A percentile compares a stretch with the other conserved stretches of the same genome.
Conservation (phyloP, 2,329 filamentous ascomycete genomes). For the Phyllosticta capitalensis region DNA sequence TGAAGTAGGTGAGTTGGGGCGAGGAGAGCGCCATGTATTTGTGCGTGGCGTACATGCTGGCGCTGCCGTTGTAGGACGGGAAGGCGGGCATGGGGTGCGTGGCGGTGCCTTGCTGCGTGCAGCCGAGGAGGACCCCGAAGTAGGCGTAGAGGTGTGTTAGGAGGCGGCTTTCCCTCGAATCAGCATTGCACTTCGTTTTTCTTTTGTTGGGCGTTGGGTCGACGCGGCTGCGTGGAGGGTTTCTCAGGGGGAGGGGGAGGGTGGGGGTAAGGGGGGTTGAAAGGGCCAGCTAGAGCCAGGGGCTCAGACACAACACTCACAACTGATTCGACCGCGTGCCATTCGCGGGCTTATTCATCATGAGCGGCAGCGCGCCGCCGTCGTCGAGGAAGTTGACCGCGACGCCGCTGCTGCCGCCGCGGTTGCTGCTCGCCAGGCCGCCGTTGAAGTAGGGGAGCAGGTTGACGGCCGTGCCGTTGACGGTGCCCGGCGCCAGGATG, state of each 20-base stretch:
- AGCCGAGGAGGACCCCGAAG: conserved; percentile 48
- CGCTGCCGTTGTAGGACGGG: conserved; percentile 38
- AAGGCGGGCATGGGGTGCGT: conserved; percentile 22
- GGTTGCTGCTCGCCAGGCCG: conserved; percentile 44
- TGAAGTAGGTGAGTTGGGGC: conserved; percentile 49
- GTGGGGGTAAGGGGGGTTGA: too few species aligned
- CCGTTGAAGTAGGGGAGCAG: conserved; percentile 53
- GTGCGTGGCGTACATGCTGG: conserved; percentile 45
- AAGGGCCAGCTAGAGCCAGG: too few species aligned
- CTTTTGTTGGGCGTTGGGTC: too few species aligned
- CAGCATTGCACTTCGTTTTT: too few species aligned
- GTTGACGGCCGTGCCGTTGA: conserved; percentile 44
- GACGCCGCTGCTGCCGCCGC: conserved; percentile 34
- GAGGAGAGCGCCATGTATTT: conserved; percentile 50
- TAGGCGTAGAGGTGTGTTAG: conserved; percentile 54
- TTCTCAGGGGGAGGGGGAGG: too few species aligned
- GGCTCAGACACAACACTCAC: too few species aligned
- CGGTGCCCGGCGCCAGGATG: conserved; percentile 44
- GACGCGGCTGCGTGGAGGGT: too few species aligned
- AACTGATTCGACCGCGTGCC: conserved; percentile 45
- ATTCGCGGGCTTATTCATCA: conserved; percentile 47
- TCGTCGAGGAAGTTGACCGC: conserved; percentile 54
- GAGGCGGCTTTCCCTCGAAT: conserved; percentile 46
- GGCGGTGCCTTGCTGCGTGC: neutral
- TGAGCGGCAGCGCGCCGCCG: conserved; percentile 46